Evolutionary conservation across 345 rosid genomes (phyloP).

Genomic region (Toxicodendron radicans): DNA sequence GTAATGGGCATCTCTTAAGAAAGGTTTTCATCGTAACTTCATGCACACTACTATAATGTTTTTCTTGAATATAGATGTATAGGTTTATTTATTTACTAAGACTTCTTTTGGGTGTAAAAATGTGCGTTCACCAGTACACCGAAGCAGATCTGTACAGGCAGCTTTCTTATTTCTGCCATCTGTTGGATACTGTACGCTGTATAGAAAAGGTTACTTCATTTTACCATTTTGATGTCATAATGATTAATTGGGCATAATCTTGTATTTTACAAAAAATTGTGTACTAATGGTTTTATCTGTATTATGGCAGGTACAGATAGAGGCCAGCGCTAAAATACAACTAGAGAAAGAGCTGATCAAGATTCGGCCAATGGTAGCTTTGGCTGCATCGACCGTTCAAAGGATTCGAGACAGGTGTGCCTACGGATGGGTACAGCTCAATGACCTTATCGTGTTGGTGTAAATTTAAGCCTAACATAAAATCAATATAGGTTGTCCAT

Average conservation of each 20-base stretch:
- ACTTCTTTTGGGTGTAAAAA: background rate
- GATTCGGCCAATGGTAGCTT: constrained; percentile 53
- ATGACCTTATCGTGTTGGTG: constrained; percentile 35
- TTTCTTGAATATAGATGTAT: background rate
- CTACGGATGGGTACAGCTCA: constrained; percentile 80
- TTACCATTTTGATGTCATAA: background rate
- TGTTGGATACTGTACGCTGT: constrained; percentile 67
- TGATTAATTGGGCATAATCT: background rate
- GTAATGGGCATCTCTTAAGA: constrained; percentile 76
- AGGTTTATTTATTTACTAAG: background rate
- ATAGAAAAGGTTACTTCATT: constrained; percentile 61
- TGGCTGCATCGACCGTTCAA: constrained; percentile 53
- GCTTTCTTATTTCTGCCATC: constrained; percentile 76
- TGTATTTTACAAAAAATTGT: background rate
- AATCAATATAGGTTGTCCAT: too few species aligned
- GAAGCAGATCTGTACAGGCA: constrained; percentile 95
- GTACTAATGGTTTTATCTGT: background rate
- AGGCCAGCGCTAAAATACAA: constrained; percentile 41
- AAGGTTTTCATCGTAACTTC: constrained; percentile 44
- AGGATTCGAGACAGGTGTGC: constrained; percentile 70
- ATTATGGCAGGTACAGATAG: constrained; percentile 48
- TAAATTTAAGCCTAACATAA: background rate
- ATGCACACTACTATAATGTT: background rate
- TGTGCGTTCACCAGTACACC: constrained; percentile 51
- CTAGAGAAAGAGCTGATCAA: constrained; percentile 64